phyloP scores from a whole-genome alignment of 1,284 basidiomycete genomes.

The Pterula multifida region DNA sequence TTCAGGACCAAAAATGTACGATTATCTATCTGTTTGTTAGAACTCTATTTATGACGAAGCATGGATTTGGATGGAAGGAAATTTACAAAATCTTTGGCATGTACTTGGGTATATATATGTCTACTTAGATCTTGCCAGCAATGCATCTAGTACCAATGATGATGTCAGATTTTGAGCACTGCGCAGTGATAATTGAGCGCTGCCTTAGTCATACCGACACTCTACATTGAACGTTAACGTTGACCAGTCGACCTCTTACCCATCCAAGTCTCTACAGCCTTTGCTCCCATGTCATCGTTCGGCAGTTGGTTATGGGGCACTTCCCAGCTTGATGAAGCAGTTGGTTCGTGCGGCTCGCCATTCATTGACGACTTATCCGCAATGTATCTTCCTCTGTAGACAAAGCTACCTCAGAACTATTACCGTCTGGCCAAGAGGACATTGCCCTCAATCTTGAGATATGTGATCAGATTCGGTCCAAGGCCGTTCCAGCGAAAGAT shows the following conservation, averaged over 20 bases:
- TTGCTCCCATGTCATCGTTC: constrained; percentile 34
- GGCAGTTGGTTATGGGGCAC: constrained; percentile 44
- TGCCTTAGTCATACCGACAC: background rate
- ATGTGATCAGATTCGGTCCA: constrained; percentile 93
- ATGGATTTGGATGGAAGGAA: too few species aligned
- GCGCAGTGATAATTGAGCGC: background rate
- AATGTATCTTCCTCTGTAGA: constrained; percentile 34
- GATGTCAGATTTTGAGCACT: background rate
- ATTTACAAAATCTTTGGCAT: too few species aligned
- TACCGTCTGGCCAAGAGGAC: constrained; percentile 77
- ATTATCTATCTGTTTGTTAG: too few species aligned
- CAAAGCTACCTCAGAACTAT: constrained; percentile 83
- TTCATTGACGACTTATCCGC: constrained; percentile 6
- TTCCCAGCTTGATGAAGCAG: constrained; percentile 44
- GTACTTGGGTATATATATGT: too few species aligned
- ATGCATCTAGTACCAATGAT: too few species aligned
- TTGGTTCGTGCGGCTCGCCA: constrained; percentile 24
- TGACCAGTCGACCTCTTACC: background rate
- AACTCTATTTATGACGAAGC: too few species aligned
- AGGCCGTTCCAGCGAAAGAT: constrained; percentile 75
- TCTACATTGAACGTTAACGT: background rate
- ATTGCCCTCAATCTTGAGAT: constrained; percentile 93
- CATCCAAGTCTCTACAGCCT: background rate
- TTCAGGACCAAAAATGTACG: too few species aligned
- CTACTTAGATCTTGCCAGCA: too few species aligned